A percentile compares a stretch with the other conserved stretches of the same genome.
Evolutionary conservation across 495 filamentous ascomycete species (phyloP).

Genomic region (Tuber melanosporum): DNA sequence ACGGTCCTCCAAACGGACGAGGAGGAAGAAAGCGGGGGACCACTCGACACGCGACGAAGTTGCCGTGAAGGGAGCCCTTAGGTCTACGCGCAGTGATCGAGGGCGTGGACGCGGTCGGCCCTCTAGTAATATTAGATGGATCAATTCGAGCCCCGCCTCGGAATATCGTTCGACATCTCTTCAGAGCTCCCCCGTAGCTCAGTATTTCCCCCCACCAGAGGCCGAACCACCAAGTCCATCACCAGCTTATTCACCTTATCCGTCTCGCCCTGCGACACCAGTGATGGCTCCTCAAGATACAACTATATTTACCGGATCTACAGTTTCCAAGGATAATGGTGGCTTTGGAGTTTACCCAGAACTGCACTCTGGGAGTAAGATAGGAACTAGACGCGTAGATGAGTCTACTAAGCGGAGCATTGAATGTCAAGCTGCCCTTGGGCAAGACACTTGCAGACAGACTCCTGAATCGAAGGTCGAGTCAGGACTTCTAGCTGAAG

Average conservation of each 20-base stretch:
- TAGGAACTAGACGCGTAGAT: not conserved
- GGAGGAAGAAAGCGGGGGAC: conserved; percentile 22
- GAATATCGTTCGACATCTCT: not conserved
- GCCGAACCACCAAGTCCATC: conserved; percentile 26
- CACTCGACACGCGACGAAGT: conserved; percentile 11
- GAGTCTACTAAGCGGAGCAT: not conserved
- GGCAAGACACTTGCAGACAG: not conserved
- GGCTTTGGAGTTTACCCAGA: not conserved
- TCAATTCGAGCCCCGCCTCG: not conserved
- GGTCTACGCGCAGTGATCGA: conserved; percentile 31
- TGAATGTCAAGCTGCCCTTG: not conserved
- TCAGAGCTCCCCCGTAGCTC: conserved; percentile 9
- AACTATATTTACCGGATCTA: not conserved
- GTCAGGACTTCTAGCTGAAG: not conserved
- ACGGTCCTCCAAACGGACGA: not conserved
- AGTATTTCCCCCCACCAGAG: conserved; percentile 7
- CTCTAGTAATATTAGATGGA: conserved; percentile 7
- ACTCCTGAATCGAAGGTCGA: not conserved
- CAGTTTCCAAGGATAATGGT: not conserved
- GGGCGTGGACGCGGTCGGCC: conserved; percentile 23
- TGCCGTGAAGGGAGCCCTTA: conserved; percentile 17
- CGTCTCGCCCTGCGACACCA: conserved; percentile 26
- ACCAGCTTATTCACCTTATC: conserved; percentile 32
- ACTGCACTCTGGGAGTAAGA: not conserved
- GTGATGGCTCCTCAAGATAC: not conserved